These are phyloP conservation scores for Talaromyces rugulosus DNA, from an alignment of 2,329 filamentous ascomycete species.

Conservation along the genomic window DNA sequence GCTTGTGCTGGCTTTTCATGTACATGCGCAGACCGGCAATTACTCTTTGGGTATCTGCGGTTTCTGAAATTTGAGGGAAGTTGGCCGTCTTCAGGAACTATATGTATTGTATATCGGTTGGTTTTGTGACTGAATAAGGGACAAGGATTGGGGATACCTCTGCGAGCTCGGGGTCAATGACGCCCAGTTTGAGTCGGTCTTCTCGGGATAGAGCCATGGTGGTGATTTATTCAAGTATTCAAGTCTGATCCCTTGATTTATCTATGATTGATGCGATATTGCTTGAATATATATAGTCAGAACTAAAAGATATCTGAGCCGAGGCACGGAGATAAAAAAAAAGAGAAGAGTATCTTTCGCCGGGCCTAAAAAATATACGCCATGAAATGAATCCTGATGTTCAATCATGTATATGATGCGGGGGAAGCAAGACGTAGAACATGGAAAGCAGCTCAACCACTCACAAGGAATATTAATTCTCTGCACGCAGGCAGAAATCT, in stretches of 20 bases:
- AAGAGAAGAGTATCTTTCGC: neutral
- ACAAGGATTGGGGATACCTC: slow-evolving; percentile 14
- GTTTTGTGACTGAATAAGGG: neutral
- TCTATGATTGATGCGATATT: neutral
- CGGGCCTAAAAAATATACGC: neutral
- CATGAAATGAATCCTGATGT: neutral
- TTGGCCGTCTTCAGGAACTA: neutral
- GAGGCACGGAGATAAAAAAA: neutral
- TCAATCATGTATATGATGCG: neutral
- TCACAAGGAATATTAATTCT: neutral
- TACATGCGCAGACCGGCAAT: slow-evolving; percentile 6
- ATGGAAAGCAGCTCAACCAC: neutral
- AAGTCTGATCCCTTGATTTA: neutral
- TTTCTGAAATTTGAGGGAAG: neutral
- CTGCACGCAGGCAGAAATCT: neutral
- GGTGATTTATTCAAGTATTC: neutral
- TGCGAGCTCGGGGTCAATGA: slow-evolving; percentile 26
- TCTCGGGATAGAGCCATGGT: slow-evolving; percentile 14
- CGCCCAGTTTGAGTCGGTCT: slow-evolving; percentile 21
- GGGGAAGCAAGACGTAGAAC: neutral
- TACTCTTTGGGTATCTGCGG: neutral
- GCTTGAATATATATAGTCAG: neutral
- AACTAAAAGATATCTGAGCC: neutral
- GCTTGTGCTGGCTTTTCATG: slow-evolving; percentile 7
- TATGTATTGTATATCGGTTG: neutral